A percentile compares a stretch with the other conserved stretches of the same genome.
Conservation (phyloP, 106 monocot genomes). For the Apostasia ramifera region DNA sequence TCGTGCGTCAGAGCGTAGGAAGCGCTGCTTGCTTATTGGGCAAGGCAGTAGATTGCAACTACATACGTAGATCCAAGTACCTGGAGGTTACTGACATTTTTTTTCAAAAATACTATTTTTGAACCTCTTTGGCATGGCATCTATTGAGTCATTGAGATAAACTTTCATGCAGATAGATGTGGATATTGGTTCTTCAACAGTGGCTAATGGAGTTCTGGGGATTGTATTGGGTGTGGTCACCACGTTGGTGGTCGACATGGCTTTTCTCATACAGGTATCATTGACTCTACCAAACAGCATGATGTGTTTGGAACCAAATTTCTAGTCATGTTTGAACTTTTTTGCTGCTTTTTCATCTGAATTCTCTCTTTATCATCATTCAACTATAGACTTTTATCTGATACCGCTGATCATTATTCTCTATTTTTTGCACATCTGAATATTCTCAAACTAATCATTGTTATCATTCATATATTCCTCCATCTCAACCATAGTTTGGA, state of each 20-base stretch:
- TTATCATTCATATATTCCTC: too few relatives aligned
- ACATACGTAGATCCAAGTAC: constrained; percentile 66
- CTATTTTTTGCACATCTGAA: too few relatives aligned
- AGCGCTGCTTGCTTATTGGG: constrained; percentile 79
- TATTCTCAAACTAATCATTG: too few relatives aligned
- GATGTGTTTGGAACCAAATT: too few relatives aligned
- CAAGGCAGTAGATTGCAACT: constrained; percentile 84
- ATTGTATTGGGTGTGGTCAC: constrained; percentile 84
- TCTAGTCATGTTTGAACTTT: too few relatives aligned
- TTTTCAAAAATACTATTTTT: not conserved
- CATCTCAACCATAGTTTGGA: too few relatives aligned
- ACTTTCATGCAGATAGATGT: constrained; percentile 69
- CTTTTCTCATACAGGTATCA: constrained; percentile 91
- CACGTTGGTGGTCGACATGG: constrained; percentile 86
- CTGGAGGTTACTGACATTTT: constrained; percentile 44
- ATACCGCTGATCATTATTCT: too few relatives aligned
- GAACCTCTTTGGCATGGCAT: not conserved
- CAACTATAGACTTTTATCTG: too few relatives aligned
- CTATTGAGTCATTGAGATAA: not conserved
- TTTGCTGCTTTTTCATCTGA: too few relatives aligned
- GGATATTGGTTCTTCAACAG: constrained; percentile 96
- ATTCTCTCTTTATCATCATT: too few relatives aligned
- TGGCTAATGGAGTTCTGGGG: constrained; percentile 91
- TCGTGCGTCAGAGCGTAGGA: constrained; percentile 97
- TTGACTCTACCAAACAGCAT: too few relatives aligned